Base-by-base conservation (phyloP, 2,329 filamentous ascomycete genomes). In the Lasiodiplodia theobromae region DNA sequence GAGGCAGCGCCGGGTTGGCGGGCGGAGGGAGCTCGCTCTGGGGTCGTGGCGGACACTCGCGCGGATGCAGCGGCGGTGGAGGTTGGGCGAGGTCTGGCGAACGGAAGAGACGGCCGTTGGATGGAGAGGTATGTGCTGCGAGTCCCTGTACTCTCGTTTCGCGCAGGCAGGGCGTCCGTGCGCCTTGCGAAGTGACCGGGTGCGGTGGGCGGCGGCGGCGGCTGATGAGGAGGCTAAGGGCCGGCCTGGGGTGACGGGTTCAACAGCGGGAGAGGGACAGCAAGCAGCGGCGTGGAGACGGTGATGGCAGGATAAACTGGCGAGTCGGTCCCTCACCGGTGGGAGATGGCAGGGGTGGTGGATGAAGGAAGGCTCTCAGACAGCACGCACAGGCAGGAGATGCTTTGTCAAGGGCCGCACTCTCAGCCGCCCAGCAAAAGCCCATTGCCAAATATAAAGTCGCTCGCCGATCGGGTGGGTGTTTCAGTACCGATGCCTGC, bases 141-240 rank as follows among this genome's bases (percentile, higher is more conserved):
- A 66, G 67, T 69, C 67, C 60, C 67, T 69, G 60, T 47, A 47
- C 52, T 47, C 47, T 64, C 67, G 60, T 66, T 66, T 69, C 67
- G 67, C 67, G 67, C 67, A 62, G 51, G 28, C 23, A 69, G 69
- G 62, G 44, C 54, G 69, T 70, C 69, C 69, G 69, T 69, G 69
- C 69, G 69, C 67, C 67, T 69, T 70, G 69, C 69, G 67, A 70
- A 67, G 52, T 60, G 60, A 63, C 57, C 34, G 53, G 58, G 40
- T 62, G 66, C 58, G 60, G 60, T 64, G 60, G 60, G 60, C 60
- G 58, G 60, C 60, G 58, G 58, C 58, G 58, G 58, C 47, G 37
- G 31, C 31, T 34, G 31, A 34, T 34, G 31, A 34, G 60, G 47
- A 25, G 60, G 31, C 47, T 64, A 38, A 31, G 60, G 44, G 47